These are phyloP conservation scores for Hymenotorrendiella dingleyae DNA, from an alignment of 2,329 filamentous ascomycete species.

Conservation along the genomic window DNA sequence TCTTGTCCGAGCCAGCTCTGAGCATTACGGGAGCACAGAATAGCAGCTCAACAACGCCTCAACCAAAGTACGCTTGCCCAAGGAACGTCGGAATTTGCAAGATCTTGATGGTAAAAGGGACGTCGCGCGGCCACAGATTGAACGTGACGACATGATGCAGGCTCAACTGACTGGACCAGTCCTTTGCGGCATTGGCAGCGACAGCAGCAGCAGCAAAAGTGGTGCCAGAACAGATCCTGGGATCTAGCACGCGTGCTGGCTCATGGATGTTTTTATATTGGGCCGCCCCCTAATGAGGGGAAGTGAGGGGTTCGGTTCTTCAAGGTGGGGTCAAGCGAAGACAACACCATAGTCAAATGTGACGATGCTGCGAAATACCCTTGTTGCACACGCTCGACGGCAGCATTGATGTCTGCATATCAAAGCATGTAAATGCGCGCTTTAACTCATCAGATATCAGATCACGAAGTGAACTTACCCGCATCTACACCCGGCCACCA, in stretches of 20 bases:
- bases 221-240: too few relatives aligned
- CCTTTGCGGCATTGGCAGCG: not conserved
- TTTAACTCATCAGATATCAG: constrained; percentile 10
- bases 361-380: constrained; percentile 5
- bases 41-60: too few relatives aligned
- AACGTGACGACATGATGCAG: constrained; percentile 8
- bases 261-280: constrained; percentile 3
- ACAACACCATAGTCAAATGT: constrained; percentile 13
- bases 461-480: constrained; percentile 3
- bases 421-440: not conserved
- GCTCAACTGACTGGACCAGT: not conserved
- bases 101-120: not conserved
- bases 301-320: constrained; percentile 2
- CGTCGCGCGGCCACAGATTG: constrained; percentile 5
- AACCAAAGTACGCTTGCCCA: too few relatives aligned
- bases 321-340: not conserved
- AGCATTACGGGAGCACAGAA: too few relatives aligned
- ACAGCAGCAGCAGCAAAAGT: not conserved
- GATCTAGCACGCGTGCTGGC: too few relatives aligned
- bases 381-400: not conserved
- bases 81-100: not conserved
- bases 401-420: not conserved
- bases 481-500: constrained; percentile 4
- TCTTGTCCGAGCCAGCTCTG: too few relatives aligned
- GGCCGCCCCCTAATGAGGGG: constrained; percentile 2